Evolutionary conservation across 192 early-diverging fungal species (phyloP).

Genomic region (Coemansia sp.): DNA sequence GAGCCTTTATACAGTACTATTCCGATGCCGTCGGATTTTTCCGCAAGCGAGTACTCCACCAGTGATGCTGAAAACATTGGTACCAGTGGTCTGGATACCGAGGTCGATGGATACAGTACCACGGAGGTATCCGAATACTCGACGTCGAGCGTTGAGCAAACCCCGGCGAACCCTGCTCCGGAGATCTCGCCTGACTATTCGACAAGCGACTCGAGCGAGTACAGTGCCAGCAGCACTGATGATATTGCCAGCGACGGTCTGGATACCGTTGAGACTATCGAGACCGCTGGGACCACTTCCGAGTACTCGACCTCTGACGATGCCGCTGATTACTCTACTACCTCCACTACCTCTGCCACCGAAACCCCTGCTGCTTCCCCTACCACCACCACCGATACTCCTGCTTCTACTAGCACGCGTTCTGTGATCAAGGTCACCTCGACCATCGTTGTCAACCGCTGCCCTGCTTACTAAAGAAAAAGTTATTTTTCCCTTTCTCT

Average conservation of each 20-base stretch:
- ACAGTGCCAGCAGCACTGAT: background rate
- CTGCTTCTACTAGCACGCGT: background rate
- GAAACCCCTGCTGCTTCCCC: background rate
- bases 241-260: background rate
- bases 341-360: background rate
- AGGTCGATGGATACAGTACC: conserved; percentile 4
- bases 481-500: background rate
- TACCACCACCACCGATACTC: background rate
- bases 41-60: background rate
- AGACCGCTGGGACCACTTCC: background rate
- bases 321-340: background rate
- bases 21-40: background rate
- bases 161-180: background rate
- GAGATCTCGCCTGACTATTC: background rate
- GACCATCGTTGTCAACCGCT: conserved; percentile 7
- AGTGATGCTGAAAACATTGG: too few relatives aligned
- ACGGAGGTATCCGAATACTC: background rate
- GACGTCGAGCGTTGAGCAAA: background rate
- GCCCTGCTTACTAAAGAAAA: background rate
- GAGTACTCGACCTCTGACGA: background rate
- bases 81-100: too few relatives aligned
- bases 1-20: background rate
- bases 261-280: background rate
- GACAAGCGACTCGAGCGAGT: background rate
- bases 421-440: background rate